These are phyloP conservation scores for Trichoderma orchidacearum DNA, from an alignment of 495 filamentous ascomycete genomes.

Conservation along the genomic window DNA sequence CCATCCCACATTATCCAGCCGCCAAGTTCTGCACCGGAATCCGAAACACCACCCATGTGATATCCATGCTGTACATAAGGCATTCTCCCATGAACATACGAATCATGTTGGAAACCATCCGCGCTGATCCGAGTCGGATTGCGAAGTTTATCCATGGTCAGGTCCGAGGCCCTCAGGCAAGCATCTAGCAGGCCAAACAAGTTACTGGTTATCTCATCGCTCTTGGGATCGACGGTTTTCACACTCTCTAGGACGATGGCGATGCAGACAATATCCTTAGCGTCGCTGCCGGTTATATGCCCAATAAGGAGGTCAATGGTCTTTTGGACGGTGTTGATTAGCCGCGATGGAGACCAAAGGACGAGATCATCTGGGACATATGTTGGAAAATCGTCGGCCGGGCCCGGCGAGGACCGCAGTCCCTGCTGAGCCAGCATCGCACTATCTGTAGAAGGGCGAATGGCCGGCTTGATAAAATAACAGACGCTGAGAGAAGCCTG, in stretches of 20 bases:
- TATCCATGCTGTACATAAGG: neutral
- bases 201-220: slow-evolving; percentile 11
- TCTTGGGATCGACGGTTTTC: slow-evolving; percentile 10
- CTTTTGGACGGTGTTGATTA: slow-evolving; percentile 16
- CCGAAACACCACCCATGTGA: neutral
- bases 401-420: neutral
- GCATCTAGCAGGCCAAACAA: slow-evolving; percentile 4
- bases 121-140: neutral
- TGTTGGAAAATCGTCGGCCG: neutral
- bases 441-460: slow-evolving; percentile 1
- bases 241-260: slow-evolving; percentile 17
- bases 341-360: slow-evolving; percentile 13
- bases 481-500: slow-evolving; percentile 23
- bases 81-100: neutral
- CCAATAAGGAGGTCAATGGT: slow-evolving; percentile 14
- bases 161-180: slow-evolving; percentile 1
- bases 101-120: neutral
- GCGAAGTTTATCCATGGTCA: neutral
- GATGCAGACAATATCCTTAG: slow-evolving; percentile 19
- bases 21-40: neutral
- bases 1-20: slow-evolving; percentile 2
- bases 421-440: slow-evolving; percentile 6
- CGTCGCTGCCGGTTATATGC: slow-evolving; percentile 14
- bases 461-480: slow-evolving; percentile 18
- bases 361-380: slow-evolving; percentile 8